Evolutionary conservation across 495 filamentous ascomycete genomes (phyloP).

Genomic region (Pyrenula massariospora): DNA sequence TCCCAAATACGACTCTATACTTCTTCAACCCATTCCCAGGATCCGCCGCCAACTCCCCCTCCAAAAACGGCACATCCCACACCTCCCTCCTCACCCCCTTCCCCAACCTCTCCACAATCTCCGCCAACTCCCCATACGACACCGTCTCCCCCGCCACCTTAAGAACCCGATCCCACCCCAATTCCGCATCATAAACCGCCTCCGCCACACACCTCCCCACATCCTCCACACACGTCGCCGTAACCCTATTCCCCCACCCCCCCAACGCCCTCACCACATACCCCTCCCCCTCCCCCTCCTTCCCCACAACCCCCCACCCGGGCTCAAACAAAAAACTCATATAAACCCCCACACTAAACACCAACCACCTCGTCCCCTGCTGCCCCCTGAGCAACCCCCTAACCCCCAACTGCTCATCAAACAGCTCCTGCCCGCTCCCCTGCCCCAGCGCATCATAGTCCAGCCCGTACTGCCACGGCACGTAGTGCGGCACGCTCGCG

Average conservation of each 20-base stretch:
- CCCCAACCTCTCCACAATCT: slow-evolving; percentile 30
- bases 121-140: slow-evolving; percentile 36
- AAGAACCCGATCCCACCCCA: slow-evolving; percentile 16
- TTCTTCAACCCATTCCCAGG: slow-evolving; percentile 39
- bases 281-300: neutral
- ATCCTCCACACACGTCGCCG: slow-evolving; percentile 43
- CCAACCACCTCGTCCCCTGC: slow-evolving; percentile 34
- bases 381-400: slow-evolving; percentile 37
- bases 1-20: slow-evolving; percentile 47
- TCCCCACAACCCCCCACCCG: slow-evolving; percentile 42
- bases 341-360: slow-evolving; percentile 53
- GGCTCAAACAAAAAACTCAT: slow-evolving; percentile 49
- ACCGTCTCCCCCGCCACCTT: slow-evolving; percentile 49
- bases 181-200: slow-evolving; percentile 21
- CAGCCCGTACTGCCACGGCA: slow-evolving; percentile 59
- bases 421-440: slow-evolving; percentile 41
- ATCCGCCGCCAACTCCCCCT: slow-evolving; percentile 25
- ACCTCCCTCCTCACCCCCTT: slow-evolving; percentile 30
- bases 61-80: slow-evolving; percentile 26
- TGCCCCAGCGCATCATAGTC: slow-evolving; percentile 50
- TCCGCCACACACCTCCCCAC: slow-evolving; percentile 47
- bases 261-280: slow-evolving; percentile 35
- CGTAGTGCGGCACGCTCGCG: slow-evolving; percentile 30
- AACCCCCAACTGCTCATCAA: slow-evolving; percentile 51
- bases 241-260: slow-evolving; percentile 41